These are phyloP conservation scores for Coniochaeta hoffmannii DNA, from an alignment of 2,329 filamentous ascomycete species.

Conservation along the genomic window DNA sequence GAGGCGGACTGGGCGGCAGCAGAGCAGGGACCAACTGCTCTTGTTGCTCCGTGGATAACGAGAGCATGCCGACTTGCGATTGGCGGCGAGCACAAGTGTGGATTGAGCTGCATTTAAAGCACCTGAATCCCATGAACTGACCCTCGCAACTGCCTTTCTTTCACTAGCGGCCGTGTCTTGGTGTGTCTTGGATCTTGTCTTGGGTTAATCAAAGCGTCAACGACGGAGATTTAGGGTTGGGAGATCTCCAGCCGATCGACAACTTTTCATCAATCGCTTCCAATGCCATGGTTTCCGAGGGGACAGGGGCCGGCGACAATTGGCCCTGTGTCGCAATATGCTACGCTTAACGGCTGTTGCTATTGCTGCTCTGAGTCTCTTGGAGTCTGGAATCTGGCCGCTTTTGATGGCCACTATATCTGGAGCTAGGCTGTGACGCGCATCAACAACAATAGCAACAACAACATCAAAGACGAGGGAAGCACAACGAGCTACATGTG, in stretches of 20 bases:
- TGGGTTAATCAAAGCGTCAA: neutral
- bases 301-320: neutral
- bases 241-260: neutral
- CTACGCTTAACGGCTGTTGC: neutral
- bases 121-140: neutral
- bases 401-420: neutral
- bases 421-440: no score
- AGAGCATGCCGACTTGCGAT: neutral
- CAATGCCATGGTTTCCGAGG: neutral
- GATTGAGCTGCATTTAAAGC: neutral
- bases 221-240: neutral
- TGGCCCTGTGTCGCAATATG: neutral
- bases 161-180: neutral
- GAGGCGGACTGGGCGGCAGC: neutral
- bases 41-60: neutral
- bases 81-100: neutral
- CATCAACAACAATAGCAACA: no score
- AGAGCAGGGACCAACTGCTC: neutral
- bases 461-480: neutral
- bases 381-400: neutral
- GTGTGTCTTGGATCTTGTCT: neutral
- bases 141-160: neutral
- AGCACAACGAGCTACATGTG: no score
- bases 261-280: neutral
- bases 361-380: neutral